A percentile compares a stretch with the other conserved stretches of the same genome.
Conservation (phyloP, 495 filamentous ascomycete species). For the Aspergillus heteromorphus region DNA sequence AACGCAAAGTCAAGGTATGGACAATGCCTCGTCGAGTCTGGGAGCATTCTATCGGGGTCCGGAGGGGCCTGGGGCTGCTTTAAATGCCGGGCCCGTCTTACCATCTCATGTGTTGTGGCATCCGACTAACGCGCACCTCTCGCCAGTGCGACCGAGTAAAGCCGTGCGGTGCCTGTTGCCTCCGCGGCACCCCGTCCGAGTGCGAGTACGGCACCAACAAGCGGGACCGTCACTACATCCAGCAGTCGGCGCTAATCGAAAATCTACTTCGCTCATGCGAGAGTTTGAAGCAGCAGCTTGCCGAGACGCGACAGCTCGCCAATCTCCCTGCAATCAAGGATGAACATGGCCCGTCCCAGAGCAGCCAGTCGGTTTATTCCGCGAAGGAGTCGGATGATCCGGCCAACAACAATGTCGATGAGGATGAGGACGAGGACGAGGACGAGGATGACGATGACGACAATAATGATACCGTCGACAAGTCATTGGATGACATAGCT, state of each 20-base stretch:
- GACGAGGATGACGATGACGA: neutral
- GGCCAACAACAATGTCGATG: neutral
- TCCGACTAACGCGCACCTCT: neutral
- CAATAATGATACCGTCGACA: neutral
- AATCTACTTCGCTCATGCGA: constrained; percentile 18
- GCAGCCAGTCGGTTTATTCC: neutral
- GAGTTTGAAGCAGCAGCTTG: constrained; percentile 15
- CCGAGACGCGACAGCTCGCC: constrained; percentile 14
- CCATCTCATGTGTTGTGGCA: neutral
- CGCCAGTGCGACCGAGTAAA: constrained; percentile 25
- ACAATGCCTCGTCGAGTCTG: neutral
- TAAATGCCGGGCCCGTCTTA: neutral
- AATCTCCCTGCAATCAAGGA: constrained; percentile 14
- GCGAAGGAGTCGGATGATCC: too few relatives aligned
- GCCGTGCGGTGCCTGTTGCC: constrained; percentile 25
- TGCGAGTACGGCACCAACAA: constrained; percentile 28
- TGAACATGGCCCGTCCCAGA: constrained; percentile 5
- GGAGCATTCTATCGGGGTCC: neutral
- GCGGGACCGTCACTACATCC: constrained; percentile 23
- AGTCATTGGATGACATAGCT: neutral
- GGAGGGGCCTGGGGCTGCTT: neutral
- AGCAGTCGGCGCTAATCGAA: constrained; percentile 23
- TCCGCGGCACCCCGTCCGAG: constrained; percentile 23
- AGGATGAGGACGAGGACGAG: neutral
- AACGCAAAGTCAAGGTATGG: constrained; percentile 27